Evolutionary conservation across 495 filamentous ascomycete genomes (phyloP).

Genomic region (Aspergillus coremiiformis): DNA sequence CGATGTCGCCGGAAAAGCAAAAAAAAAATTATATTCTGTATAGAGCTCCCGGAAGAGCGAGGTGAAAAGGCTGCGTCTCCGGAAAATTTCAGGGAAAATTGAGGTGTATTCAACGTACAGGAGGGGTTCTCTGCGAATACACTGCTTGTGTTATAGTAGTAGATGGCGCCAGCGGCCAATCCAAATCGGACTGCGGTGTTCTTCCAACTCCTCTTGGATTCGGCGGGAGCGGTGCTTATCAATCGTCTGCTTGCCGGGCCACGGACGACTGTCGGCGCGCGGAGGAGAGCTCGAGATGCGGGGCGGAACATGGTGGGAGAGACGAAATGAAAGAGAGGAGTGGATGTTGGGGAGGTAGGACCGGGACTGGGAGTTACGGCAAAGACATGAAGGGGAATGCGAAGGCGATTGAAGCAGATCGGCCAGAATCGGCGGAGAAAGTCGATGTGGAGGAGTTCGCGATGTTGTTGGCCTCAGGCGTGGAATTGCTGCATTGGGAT

Average conservation of each 20-base stretch:
- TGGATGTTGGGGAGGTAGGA: constrained; percentile 8
- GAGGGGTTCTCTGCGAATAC: constrained; percentile 77
- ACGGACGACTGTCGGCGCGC: constrained; percentile 33
- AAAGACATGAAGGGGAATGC: not conserved
- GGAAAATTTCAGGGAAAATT: not conserved
- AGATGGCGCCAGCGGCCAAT: constrained; percentile 68
- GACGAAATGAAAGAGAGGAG: constrained; percentile 5
- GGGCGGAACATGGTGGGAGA: constrained; percentile 52
- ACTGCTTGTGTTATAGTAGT: constrained; percentile 86
- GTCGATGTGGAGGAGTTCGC: constrained; percentile 2
- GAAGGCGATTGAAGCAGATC: not conserved
- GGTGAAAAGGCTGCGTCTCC: not conserved
- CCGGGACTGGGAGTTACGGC: not conserved
- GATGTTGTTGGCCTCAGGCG: constrained; percentile 3
- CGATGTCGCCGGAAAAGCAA: not conserved
- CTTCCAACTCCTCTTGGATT: constrained; percentile 74
- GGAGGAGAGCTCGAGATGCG: constrained; percentile 49
- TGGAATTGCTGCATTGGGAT: not conserved
- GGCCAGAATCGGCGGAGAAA: constrained; percentile 5
- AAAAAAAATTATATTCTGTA: not conserved
- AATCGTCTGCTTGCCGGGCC: constrained; percentile 49
- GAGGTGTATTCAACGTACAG: constrained; percentile 47
- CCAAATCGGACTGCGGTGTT: constrained; percentile 64
- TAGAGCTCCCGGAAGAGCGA: not conserved
- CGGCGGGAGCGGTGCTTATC: constrained; percentile 59